Percentiles rank a stretch among this genome's conserved stretches.
phyloP scores from a whole-genome alignment of 2,329 filamentous ascomycete genomes.

The Pseudogymnoascus sp. region DNA sequence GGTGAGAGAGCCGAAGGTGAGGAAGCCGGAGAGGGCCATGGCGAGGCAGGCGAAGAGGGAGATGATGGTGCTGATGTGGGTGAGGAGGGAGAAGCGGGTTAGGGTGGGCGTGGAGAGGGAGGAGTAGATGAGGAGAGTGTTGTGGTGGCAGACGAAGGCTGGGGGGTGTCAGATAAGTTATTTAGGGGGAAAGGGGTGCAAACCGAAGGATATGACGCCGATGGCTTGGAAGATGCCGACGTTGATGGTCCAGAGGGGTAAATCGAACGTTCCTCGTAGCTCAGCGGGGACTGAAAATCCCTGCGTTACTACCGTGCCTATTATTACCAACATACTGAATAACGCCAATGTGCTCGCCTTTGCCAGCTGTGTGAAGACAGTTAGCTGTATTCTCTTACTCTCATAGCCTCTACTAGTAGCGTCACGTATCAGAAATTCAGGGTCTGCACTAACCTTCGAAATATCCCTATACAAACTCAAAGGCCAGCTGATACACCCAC shows the following conservation, averaged over 20 bases:
- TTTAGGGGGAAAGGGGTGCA: slow-evolving; percentile 20
- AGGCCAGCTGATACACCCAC: slow-evolving; percentile 79
- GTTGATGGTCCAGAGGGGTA: slow-evolving; percentile 68
- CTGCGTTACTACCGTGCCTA: slow-evolving; percentile 80
- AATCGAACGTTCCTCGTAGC: slow-evolving; percentile 61
- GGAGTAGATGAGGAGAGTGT: slow-evolving; percentile 94
- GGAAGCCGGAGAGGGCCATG: slow-evolving; percentile 82
- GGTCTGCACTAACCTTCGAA: slow-evolving; percentile 60
- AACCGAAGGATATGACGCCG: slow-evolving; percentile 95
- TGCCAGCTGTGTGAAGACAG: slow-evolving; percentile 54
- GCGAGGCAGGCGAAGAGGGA: slow-evolving; percentile 86
- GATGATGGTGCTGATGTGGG: slow-evolving; percentile 83
- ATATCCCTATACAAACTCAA: slow-evolving; percentile 93
- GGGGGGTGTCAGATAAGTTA: slow-evolving; percentile 18
- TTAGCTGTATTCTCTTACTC: slow-evolving; percentile 13
- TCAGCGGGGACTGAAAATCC: slow-evolving; percentile 65
- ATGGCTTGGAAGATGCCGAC: slow-evolving; percentile 89
- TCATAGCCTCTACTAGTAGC: background rate
- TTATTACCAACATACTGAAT: slow-evolving; percentile 85
- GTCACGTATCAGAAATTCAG: background rate
- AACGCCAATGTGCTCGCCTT: slow-evolving; percentile 92
- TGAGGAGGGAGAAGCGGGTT: slow-evolving; percentile 87
- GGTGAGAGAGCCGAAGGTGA: slow-evolving; percentile 87
- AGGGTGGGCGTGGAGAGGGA: slow-evolving; percentile 90
- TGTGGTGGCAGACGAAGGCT: slow-evolving; percentile 76